Evolutionary conservation across 768 basidiomycete genomes (phyloP), one percentile per base, ranked within the genome.

Genomic region (Hemileccinum impolitum): DNA sequence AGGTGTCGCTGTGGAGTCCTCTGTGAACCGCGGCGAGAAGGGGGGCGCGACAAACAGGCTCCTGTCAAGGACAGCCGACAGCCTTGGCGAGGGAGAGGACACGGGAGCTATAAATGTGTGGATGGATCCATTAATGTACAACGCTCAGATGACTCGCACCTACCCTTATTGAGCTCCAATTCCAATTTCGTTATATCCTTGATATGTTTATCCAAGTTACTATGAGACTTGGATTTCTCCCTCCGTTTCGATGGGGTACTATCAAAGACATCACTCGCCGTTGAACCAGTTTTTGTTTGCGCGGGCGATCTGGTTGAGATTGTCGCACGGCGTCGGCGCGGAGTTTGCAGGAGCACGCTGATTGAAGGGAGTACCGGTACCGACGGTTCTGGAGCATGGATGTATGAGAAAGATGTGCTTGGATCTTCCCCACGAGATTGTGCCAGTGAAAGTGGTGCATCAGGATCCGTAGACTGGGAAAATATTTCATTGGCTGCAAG

Each of bases 401-500:
- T 36, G 18, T 50, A 55, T 19, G 64, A 66, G 40, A 62, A 55
- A n/a, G 62, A 62, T 18, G 32, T 48, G 46, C 49, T 63, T 25
- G 36, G 26, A 46, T 64, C 58, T 32, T 50, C 54, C 15, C 34
- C 34, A 35, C 17, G 50, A 32, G 39, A 46, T 13, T n/a, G 42
- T 21, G 43, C 58, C 15, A 63, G 63, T 8, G 59, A 63, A 28
- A 67, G 54, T 12, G 57, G 57, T 37, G 50, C 54, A 43, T 49
- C 37, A 17, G 45, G 50, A 39, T 55, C 46, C 12, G 37, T 46
- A 15, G 55, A 40, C 40, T 79, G 72, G 0, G 73, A 65, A 58
- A 90, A 88, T 23, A 91, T 88, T 63, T 89, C 77, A 58, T 78
- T 85, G 1, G 84, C 86, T 25, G 82, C 75, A 17, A 83, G 75